Evolutionary conservation across 495 filamentous ascomycete genomes (phyloP).

Genomic region (Cladorrhinum samala): DNA sequence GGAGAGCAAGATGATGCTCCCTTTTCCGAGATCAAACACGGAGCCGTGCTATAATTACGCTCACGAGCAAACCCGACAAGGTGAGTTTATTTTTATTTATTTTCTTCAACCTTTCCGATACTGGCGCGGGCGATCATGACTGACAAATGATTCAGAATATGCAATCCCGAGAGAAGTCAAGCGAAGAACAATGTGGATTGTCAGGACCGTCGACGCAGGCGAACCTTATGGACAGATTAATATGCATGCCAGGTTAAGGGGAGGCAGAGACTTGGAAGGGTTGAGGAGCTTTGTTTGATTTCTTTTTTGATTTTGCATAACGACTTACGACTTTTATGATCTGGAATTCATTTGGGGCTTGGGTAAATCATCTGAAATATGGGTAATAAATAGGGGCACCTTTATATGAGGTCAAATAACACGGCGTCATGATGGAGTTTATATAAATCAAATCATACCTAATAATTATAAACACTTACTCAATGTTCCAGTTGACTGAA

Average conservation of each 20-base stretch:
- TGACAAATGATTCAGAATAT: background rate
- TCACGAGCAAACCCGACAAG: background rate
- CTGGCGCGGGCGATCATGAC: background rate
- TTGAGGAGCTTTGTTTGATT: background rate
- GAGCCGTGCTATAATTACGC: background rate
- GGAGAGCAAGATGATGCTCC: background rate
- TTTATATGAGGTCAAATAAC: background rate
- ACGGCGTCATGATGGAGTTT: background rate
- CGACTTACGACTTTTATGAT: slow-evolving; percentile 1
- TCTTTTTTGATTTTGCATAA: background rate
- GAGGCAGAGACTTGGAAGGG: slow-evolving; percentile 2
- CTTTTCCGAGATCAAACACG: background rate
- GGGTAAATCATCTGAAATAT: background rate
- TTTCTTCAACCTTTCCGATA: too few relatives aligned
- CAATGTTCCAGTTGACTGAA: too few relatives aligned
- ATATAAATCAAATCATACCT: too few relatives aligned
- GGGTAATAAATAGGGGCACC: background rate
- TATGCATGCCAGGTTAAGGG: slow-evolving; percentile 19
- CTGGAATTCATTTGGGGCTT: background rate
- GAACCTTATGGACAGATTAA: slow-evolving; percentile 16
- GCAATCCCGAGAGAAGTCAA: background rate
- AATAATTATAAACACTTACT: too few relatives aligned
- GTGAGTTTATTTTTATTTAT: background rate
- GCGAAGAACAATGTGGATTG: slow-evolving; percentile 24
- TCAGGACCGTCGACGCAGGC: slow-evolving; percentile 20